Evolutionary conservation across 495 filamentous ascomycete species (phyloP), one percentile per base, ranked within the genome.

Genomic region (Tuber microsphaerosporum): DNA sequence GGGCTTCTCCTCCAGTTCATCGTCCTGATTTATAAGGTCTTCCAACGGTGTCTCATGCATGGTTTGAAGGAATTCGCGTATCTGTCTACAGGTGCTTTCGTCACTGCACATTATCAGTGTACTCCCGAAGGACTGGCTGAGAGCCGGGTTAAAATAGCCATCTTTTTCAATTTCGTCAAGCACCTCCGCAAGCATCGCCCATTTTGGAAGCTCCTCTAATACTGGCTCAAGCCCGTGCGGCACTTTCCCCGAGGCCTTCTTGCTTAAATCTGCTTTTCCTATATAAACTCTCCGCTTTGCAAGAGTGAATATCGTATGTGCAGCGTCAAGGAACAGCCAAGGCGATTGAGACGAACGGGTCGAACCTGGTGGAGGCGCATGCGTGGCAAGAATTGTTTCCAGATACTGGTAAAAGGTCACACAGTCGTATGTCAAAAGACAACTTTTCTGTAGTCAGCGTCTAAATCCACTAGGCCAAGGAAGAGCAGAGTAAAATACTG

Each of bases 51-150:
- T 86, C n/a, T 93, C 88, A 83, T 95, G 89, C 94, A 97, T 97
- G 4, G 89, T 92, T 79, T 94, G 91, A 45, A 99, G 86, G 82
- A 93, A 98, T 81, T 97, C 94, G 65, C 94, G 89, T 44, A 99
- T 87, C 80, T 99, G 95, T 17, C 91, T 89, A 81, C 93, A 97
- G 22, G 93, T 97, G 70, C 90, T 90, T 80, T 92, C 89, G 80
- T 97, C 96, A 19, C 90, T 90, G 81, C 96, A 98, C 95, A 99
- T 98, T 77, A 99, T 92, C 48, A 99, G 84, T 65, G 96, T 92
- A 2, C 93, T 93, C 65, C 92, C 91, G 6, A 94, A 97, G 81
- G 93, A 93, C 85, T 94, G 92, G n/a, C 87, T 86, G 22, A 85
- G 83, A 5, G 84, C 82, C 19, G 93, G 93, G 76, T 97, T 93